These are phyloP conservation scores for Trichoderma citrinoviride DNA, from an alignment of 2,329 filamentous ascomycete species.

Conservation along the genomic window DNA sequence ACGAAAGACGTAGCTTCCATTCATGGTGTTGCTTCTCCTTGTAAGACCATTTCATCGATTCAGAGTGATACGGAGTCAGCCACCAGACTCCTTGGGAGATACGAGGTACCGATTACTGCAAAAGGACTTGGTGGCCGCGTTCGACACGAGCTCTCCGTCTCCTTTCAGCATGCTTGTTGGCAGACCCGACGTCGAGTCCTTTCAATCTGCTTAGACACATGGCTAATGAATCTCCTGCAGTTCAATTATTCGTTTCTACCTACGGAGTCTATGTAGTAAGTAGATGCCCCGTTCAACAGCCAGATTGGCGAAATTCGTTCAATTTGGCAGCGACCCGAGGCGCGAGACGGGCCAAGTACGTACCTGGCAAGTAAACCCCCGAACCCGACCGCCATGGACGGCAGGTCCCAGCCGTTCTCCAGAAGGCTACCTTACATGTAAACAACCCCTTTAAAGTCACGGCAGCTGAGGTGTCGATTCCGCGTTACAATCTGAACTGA, in stretches of 20 bases:
- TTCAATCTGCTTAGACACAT: too few relatives aligned
- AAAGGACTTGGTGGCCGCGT: too few relatives aligned
- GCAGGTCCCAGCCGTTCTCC: not conserved
- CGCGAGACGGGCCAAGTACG: not conserved
- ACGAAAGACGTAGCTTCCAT: not conserved
- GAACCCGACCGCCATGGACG: not conserved
- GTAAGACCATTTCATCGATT: not conserved
- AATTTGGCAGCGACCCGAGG: constrained; percentile 9
- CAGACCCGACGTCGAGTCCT: too few relatives aligned
- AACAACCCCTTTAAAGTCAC: constrained; percentile 2
- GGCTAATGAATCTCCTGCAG: too few relatives aligned
- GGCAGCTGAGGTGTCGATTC: constrained; percentile 9
- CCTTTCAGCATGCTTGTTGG: too few relatives aligned
- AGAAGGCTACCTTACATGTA: too few relatives aligned
- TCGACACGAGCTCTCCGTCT: too few relatives aligned
- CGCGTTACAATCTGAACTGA: constrained; percentile 6
- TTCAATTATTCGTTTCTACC: not conserved
- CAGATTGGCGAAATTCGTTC: constrained; percentile 13
- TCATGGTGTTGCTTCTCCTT: not conserved
- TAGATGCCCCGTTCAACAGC: not conserved
- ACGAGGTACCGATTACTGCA: too few relatives aligned
- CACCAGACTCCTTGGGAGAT: too few relatives aligned
- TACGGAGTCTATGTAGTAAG: not conserved
- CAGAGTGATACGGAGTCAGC: too few relatives aligned
- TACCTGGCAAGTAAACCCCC: not conserved